Percentiles rank a stretch among this genome's conserved stretches.
Evolutionary conservation across 2,329 filamentous ascomycete genomes (phyloP).

Genomic region (Aspergillus terreus): DNA sequence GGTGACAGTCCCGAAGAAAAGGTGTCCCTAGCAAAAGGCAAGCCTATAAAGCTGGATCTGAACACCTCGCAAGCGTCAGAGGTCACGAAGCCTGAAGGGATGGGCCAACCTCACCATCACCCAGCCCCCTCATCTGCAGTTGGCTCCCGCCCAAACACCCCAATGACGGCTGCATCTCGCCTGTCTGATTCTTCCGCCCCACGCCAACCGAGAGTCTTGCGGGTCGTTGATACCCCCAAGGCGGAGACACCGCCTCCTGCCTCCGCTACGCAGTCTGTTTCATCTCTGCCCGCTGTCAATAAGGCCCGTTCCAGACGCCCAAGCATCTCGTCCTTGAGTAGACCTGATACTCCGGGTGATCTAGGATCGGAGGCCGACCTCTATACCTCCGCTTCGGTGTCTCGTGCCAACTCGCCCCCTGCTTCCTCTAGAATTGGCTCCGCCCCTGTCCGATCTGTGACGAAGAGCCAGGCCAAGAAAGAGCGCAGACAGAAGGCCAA

Average conservation of each 20-base stretch:
- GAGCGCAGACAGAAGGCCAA: conserved; percentile 51
- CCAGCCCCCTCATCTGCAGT: conserved; percentile 31
- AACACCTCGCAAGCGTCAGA: conserved; percentile 16
- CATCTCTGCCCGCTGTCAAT: conserved; percentile 25
- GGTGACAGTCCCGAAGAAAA: conserved; percentile 9
- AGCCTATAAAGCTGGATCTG: conserved; percentile 33
- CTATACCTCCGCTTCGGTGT: conserved; percentile 56
- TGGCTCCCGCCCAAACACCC: conserved; percentile 49
- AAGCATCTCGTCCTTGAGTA: conserved; percentile 53
- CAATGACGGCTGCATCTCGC: conserved; percentile 36
- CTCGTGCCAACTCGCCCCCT: conserved; percentile 57
- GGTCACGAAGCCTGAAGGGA: conserved; percentile 22
- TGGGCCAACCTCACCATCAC: conserved; percentile 18
- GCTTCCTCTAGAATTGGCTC: conserved; percentile 53
- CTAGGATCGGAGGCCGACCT: conserved; percentile 57
- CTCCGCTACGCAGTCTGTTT: conserved; percentile 29
- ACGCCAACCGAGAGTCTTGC: conserved; percentile 50
- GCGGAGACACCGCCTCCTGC: conserved; percentile 38
- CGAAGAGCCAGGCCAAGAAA: conserved; percentile 62
- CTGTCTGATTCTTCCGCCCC: conserved; percentile 36
- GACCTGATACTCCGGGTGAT: conserved; percentile 60
- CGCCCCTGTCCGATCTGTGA: conserved; percentile 57
- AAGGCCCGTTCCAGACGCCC: conserved; percentile 33
- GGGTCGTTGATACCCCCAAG: conserved; percentile 56
- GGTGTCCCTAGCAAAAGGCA: conserved; percentile 20